phyloP scores from a whole-genome alignment of 345 rosid species.

The Salix koriyanagi region DNA sequence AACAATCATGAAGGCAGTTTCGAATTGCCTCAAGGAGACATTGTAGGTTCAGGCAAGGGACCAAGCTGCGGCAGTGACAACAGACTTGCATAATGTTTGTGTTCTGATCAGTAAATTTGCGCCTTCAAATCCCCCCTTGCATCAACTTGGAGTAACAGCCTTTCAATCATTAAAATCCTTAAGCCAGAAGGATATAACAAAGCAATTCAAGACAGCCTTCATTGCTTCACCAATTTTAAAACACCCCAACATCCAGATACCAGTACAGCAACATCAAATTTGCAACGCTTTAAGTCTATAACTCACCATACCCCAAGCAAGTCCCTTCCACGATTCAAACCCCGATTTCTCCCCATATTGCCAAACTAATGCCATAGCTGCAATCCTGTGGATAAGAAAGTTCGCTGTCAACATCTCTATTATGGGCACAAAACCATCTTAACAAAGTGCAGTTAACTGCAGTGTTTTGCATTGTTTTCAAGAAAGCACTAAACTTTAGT shows the following conservation, averaged over 20 bases:
- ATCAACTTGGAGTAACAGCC: neutral
- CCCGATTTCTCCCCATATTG: slow-evolving; percentile 87
- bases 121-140: neutral
- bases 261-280: neutral
- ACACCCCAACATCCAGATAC: neutral
- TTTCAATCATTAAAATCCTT: neutral
- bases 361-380: slow-evolving; percentile 96
- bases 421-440: neutral
- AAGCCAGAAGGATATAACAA: neutral
- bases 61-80: neutral
- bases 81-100: neutral
- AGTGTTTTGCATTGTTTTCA: neutral
- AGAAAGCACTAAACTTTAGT: neutral
- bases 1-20: neutral
- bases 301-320: slow-evolving; percentile 95
- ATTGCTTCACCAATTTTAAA: neutral
- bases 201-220: neutral
- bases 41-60: neutral
- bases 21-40: neutral
- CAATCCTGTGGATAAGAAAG: slow-evolving; percentile 48
- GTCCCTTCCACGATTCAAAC: slow-evolving; percentile 90
- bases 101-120: neutral
- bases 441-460: neutral
- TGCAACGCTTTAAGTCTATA: slow-evolving; percentile 1
- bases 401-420: neutral